Conservation (phyloP, 176 grass and related monocot species). For the Oryza glumipatula region DNA sequence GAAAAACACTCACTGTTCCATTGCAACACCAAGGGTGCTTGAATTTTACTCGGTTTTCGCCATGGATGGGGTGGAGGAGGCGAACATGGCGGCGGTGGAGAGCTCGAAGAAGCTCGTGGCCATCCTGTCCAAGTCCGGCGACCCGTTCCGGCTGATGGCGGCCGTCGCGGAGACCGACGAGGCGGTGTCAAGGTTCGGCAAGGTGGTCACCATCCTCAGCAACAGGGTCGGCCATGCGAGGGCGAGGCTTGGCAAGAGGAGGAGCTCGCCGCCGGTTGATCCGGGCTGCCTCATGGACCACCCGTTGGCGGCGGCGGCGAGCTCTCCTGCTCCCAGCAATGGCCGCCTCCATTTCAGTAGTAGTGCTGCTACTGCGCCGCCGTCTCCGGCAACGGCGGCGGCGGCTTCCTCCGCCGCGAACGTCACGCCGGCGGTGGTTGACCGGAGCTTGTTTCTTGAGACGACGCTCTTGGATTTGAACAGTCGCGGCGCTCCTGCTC, state of each 20-base stretch:
- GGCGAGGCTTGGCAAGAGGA: conserved; percentile 44
- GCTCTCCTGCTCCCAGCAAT: background rate
- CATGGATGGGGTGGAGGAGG: conserved; percentile 54
- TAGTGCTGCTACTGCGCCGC: background rate
- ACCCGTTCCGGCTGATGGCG: conserved; percentile 34
- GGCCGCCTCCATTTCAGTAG: background rate
- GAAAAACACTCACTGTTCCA: background rate
- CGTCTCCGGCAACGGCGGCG: background rate
- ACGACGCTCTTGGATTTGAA: conserved; percentile 41
- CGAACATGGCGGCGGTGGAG: conserved; percentile 51
- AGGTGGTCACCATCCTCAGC: conserved; percentile 54
- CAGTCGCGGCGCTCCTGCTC: background rate
- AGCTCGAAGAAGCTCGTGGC: conserved; percentile 59
- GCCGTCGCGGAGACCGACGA: conserved; percentile 50
- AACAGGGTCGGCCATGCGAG: conserved; percentile 55
- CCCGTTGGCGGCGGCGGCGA: conserved; percentile 5
- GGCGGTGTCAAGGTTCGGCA: conserved; percentile 47
- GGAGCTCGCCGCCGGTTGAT: conserved; percentile 22
- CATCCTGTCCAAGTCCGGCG: conserved; percentile 36
- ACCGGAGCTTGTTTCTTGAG: conserved; percentile 51
- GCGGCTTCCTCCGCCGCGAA: conserved; percentile 16
- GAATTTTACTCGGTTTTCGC: background rate
- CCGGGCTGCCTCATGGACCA: conserved; percentile 41
- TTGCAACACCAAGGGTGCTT: conserved; percentile 15
- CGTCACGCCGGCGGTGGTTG: conserved; percentile 30